Evolutionary conservation across 257 asterid species (phyloP).

Genomic region (Echium plantagineum): DNA sequence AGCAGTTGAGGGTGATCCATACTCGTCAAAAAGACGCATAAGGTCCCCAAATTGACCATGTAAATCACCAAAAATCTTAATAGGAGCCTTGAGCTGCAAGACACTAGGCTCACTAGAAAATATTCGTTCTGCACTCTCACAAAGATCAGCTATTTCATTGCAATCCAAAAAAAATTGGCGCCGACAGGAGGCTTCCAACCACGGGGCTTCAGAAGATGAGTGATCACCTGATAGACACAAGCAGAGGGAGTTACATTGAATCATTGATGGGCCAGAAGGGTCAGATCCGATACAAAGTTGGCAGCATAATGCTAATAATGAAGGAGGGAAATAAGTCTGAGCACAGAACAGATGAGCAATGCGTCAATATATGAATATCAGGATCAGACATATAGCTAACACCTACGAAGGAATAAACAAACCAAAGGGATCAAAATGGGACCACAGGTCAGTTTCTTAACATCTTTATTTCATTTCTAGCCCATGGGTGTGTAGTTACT

Average conservation of each 20-base stretch:
- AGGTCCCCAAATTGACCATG: conserved; percentile 99
- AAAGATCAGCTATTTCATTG: conserved; percentile 98
- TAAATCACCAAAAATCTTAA: conserved; percentile 95
- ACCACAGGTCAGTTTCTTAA: neutral
- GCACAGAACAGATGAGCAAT: neutral
- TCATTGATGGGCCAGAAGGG: neutral
- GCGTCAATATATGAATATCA: neutral
- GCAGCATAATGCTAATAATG: neutral
- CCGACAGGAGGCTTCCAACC: conserved; percentile 99
- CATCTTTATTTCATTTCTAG: neutral
- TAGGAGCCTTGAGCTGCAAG: conserved; percentile 88
- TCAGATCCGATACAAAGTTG: neutral
- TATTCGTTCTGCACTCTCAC: conserved; percentile 93
- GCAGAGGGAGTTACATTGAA: neutral
- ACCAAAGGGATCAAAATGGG: no score
- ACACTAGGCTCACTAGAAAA: conserved; percentile 92
- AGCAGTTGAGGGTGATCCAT: conserved; percentile 98
- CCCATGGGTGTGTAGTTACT: neutral
- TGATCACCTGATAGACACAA: conserved; percentile 48
- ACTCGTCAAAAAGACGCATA: conserved; percentile 98
- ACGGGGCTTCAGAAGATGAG: conserved; percentile 92
- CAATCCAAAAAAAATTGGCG: conserved; percentile 96
- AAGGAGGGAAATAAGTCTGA: neutral
- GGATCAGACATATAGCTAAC: neutral
- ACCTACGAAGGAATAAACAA: neutral